Base-by-base conservation (phyloP, 2,329 filamentous ascomycete genomes). In the Atkinsonella hypoxylon region DNA sequence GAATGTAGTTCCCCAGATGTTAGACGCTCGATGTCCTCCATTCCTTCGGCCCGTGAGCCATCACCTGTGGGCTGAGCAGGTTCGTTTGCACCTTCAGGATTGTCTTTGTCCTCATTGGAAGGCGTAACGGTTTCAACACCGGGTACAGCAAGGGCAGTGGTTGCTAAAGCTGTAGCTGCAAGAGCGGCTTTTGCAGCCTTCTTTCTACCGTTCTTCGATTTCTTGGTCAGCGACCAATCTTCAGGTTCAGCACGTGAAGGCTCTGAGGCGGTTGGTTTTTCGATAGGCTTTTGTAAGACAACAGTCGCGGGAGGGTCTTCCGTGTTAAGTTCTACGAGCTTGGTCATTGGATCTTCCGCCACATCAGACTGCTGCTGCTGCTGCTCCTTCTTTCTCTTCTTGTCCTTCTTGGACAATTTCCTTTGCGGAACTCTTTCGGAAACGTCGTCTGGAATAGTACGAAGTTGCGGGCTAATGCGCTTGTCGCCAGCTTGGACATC, bases 181-280 rank as follows among this genome's bases (percentile, higher is more conserved):
- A 53, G 53, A 18, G 59, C 62, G 39, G 62, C 55, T 45, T 64
- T 67, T 55, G 66, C 64, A 10, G 61, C 60, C 54, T 66, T 65
- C 50, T 65, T 68, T 55, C 65, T 68, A 42, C 69, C 60, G 50
- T 67, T 64, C 52, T 63, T 66, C 17, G 57, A 57, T 51, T 59
- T 61, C 51, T 63, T 62, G 4, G 54, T 42, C 15, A 54, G 26
- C 17, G 20, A 31, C 47, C 48, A 53, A 17, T 53, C 50, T 4
- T 57, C 54, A 20, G 38, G 26, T 18, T 56, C 49, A 31, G 49
- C 47, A 10, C 45, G 32, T 3, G 39, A 22, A 18, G 53, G 54
- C 32, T 52, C 50, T 10, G 44, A 30, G 30, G 26, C 38, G n/a
- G n/a, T 22, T 43, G 46, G 17, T 15, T 20, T 38, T 22, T 41